phyloP scores from a whole-genome alignment of 2,329 filamentous ascomycete genomes.

The Sclerotinia spermophila region DNA sequence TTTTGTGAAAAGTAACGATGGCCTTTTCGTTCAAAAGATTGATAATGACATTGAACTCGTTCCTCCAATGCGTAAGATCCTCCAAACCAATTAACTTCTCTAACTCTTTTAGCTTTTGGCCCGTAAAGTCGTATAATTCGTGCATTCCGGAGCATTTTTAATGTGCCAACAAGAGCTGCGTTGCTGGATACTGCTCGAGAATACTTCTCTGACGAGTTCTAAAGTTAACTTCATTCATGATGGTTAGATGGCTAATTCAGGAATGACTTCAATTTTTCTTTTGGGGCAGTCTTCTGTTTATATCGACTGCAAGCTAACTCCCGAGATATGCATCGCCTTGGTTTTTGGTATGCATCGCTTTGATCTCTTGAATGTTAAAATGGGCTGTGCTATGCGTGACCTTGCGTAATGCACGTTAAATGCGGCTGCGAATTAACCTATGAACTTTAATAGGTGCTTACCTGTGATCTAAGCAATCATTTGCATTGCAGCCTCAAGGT shows the following conservation, averaged over 20 bases:
- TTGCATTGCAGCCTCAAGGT: not conserved
- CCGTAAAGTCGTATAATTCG: not conserved
- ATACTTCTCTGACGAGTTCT: not conserved
- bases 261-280: not conserved
- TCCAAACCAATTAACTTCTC: not conserved
- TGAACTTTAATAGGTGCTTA: not conserved
- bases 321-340: not conserved
- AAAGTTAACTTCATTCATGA: not conserved
- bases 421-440: not conserved
- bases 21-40: not conserved
- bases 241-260: not conserved
- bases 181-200: not conserved
- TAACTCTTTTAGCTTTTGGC: not conserved
- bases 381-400: not conserved
- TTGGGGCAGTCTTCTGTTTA: not conserved
- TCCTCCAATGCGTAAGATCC: not conserved
- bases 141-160: not conserved
- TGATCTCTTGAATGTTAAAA: not conserved
- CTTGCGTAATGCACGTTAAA: not conserved
- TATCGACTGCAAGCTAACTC: not conserved
- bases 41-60: not conserved
- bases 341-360: not conserved
- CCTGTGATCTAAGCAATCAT: not conserved
- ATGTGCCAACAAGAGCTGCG: not conserved
- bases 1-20: not conserved